Evolutionary conservation across 192 early-diverging fungal species (phyloP).

Genomic region (Coemansia sp.): DNA sequence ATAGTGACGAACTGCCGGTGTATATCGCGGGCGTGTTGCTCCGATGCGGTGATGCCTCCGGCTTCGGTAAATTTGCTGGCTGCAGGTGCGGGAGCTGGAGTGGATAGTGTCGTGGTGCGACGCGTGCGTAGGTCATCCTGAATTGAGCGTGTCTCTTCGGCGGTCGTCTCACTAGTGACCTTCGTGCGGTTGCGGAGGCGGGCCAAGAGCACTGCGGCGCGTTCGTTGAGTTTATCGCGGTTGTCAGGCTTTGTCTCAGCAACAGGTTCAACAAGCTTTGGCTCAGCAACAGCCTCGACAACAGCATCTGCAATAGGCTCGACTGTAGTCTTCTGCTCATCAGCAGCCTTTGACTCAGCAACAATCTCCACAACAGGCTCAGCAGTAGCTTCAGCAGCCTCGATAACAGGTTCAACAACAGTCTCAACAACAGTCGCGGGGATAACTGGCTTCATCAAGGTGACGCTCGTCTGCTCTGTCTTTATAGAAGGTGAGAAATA

Average conservation of each 20-base stretch:
- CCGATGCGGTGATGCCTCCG: not conserved
- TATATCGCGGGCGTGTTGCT: constrained; percentile 27
- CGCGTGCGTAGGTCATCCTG: constrained; percentile 36
- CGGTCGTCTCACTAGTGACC: constrained; percentile 1
- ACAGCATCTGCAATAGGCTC: not conserved
- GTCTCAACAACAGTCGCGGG: not conserved
- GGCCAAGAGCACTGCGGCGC: constrained; percentile 24
- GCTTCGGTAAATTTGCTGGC: not conserved
- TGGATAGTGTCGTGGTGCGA: not conserved
- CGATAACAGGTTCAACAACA: not conserved
- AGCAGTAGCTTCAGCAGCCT: not conserved
- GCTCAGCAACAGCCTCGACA: not conserved
- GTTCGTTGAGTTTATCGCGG: not conserved
- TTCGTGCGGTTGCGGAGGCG: constrained; percentile 38
- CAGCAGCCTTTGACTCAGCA: not conserved
- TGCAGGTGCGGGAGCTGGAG: not conserved
- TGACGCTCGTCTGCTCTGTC: too few species aligned
- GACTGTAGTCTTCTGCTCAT: not conserved
- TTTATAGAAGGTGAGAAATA: constrained; percentile 25
- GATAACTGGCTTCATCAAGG: not conserved
- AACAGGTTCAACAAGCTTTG: not conserved
- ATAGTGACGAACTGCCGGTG: constrained; percentile 49
- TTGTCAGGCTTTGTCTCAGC: not conserved
- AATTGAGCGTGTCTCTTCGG: constrained; percentile 40
- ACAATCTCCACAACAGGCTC: not conserved